Conservation (phyloP, 495 filamentous ascomycete species). For the Tirmania nivea region DNA sequence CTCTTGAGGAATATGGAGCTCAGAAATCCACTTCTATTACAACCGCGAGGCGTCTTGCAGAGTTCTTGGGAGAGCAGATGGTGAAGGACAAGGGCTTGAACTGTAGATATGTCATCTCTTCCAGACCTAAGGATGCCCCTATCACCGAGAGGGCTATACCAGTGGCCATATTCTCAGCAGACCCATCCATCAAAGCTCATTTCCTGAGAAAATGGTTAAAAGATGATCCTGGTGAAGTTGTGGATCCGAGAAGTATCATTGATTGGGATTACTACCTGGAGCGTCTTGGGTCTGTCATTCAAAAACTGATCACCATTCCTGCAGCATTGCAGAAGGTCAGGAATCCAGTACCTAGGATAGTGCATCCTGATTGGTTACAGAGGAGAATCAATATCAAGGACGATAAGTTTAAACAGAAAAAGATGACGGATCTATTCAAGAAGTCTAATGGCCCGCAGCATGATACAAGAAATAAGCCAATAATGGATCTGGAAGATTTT, state of each 20-base stretch:
- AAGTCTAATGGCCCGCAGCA: constrained; percentile 24
- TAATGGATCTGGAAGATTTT: constrained; percentile 72
- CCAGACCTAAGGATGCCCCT: constrained; percentile 63
- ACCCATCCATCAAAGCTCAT: constrained; percentile 60
- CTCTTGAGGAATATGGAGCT: constrained; percentile 78
- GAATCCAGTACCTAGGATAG: constrained; percentile 81
- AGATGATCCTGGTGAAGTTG: constrained; percentile 66
- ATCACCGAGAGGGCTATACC: constrained; percentile 90
- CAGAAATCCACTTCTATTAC: constrained; percentile 98
- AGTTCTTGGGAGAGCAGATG: constrained; percentile 96
- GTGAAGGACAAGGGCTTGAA: constrained; percentile 96
- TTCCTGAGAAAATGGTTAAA: constrained; percentile 90
- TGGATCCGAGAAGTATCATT: constrained; percentile 70
- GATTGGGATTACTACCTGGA: constrained; percentile 97
- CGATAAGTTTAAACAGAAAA: constrained; percentile 93
- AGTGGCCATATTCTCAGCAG: constrained; percentile 91
- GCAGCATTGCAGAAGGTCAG: constrained; percentile 84
- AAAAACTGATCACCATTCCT: constrained; percentile 97
- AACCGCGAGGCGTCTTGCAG: constrained; percentile 82
- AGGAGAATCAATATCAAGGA: constrained; percentile 83
- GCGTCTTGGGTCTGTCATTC: constrained; percentile 82
- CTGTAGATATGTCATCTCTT: constrained; percentile 97
- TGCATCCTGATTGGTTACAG: constrained; percentile 93
- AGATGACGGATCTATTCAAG: constrained; percentile 85
- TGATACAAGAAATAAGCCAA: constrained; percentile 5